A percentile compares a stretch with the other conserved stretches of the same genome.
Evolutionary conservation across 345 rosid species (phyloP).

Genomic region (Triadica sebifera): DNA sequence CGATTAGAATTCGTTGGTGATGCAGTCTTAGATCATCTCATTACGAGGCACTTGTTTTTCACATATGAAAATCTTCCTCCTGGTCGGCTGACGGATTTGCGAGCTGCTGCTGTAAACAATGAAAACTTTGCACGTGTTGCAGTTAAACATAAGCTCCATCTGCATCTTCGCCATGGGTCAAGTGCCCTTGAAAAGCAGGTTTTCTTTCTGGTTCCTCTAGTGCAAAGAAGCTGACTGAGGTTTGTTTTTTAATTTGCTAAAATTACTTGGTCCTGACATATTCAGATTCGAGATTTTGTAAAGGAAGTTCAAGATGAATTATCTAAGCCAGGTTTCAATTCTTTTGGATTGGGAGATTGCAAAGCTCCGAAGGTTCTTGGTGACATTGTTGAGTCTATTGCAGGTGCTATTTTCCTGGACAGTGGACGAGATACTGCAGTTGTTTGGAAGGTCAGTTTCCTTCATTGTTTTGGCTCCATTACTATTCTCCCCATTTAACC

Average conservation of each 20-base stretch:
- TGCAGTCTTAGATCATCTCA: constrained; percentile 96
- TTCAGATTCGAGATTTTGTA: constrained; percentile 89
- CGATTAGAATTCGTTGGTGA: constrained; percentile 95
- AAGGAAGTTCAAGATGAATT: constrained; percentile 79
- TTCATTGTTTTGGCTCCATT: not conserved
- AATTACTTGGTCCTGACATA: constrained; percentile 14
- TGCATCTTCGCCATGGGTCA: constrained; percentile 91
- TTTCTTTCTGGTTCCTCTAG: constrained; percentile 17
- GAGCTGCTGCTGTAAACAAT: constrained; percentile 99
- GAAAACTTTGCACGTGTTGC: constrained; percentile 98
- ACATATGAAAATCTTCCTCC: constrained; percentile 89
- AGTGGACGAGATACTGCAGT: constrained; percentile 64
- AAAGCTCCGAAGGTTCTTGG: constrained; percentile 99
- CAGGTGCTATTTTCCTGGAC: constrained; percentile 97
- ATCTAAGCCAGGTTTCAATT: constrained; percentile 84
- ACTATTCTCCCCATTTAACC: not conserved
- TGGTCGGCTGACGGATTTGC: constrained; percentile 91
- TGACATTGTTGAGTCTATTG: constrained; percentile 91
- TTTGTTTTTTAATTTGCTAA: constrained; percentile 1
- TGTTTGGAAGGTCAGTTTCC: constrained; percentile 84
- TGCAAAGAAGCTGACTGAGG: not conserved
- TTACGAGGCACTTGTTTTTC: constrained; percentile 86
- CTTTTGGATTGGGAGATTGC: constrained; percentile 95
- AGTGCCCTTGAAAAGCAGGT: constrained; percentile 99
- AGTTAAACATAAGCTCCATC: constrained; percentile 87